Conservation (phyloP, 2,329 filamentous ascomycete species). For the Diaporthe amygdali region DNA sequence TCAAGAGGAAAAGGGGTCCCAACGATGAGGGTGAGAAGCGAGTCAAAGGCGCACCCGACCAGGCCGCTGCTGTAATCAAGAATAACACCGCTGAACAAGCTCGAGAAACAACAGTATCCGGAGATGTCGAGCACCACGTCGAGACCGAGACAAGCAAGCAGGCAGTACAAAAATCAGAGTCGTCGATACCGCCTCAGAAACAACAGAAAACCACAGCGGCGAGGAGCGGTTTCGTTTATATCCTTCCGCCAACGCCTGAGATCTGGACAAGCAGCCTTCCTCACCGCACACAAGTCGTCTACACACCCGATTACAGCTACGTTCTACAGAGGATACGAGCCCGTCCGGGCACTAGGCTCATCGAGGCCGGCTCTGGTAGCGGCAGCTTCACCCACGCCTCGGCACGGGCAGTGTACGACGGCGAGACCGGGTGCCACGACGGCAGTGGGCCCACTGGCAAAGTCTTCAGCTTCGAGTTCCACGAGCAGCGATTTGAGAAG, state of each 20-base stretch:
- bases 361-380: slow-evolving; percentile 83
- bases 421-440: slow-evolving; percentile 51
- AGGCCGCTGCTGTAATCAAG: slow-evolving; percentile 22
- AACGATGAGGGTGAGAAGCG: slow-evolving; percentile 39
- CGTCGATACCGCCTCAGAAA: slow-evolving; percentile 1
- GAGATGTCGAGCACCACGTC: slow-evolving; percentile 19
- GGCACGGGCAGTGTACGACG: slow-evolving; percentile 76
- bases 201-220: slow-evolving; percentile 43
- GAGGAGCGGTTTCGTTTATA: slow-evolving; percentile 75
- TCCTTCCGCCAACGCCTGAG: slow-evolving; percentile 80
- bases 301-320: slow-evolving; percentile 87
- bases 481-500: slow-evolving; percentile 73
- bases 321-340: slow-evolving; percentile 78
- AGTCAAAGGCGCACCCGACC: slow-evolving; percentile 21
- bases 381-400: slow-evolving; percentile 85
- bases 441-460: slow-evolving; percentile 59
- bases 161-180: slow-evolving; percentile 26
- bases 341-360: slow-evolving; percentile 73
- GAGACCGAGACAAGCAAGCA: slow-evolving; percentile 45
- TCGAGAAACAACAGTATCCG: slow-evolving; percentile 2
- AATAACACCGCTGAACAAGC: slow-evolving; percentile 28
- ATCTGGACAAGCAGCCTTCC: slow-evolving; percentile 82
- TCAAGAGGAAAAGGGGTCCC: slow-evolving; percentile 34
- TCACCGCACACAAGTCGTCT: slow-evolving; percentile 85
- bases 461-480: slow-evolving; percentile 85